phyloP scores from a whole-genome alignment of 305 asterid genomes.

The Fraxinus albicans region DNA sequence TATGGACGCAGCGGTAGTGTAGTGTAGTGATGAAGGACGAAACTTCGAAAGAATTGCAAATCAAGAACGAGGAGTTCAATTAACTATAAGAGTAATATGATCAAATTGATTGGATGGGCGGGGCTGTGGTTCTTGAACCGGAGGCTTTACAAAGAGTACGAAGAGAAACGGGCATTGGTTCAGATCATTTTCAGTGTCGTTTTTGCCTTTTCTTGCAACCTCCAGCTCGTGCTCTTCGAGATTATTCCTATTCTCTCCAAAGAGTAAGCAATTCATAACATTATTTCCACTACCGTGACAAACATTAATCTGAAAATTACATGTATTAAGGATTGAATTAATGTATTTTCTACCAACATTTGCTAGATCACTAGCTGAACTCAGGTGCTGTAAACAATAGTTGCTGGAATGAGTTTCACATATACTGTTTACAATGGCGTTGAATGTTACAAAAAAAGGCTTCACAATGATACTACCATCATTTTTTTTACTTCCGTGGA shows the following conservation, averaged over 20 bases:
- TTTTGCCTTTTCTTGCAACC: constrained; percentile 92
- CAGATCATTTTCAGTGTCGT: constrained; percentile 97
- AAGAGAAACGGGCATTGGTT: constrained; percentile 88
- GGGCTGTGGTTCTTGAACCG: constrained; percentile 93
- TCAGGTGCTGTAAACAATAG: background rate
- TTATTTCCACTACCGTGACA: background rate
- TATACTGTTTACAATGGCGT: background rate
- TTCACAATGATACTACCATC: background rate
- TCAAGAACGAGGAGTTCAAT: background rate
- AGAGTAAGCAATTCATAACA: constrained; percentile 44
- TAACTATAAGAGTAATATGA: background rate
- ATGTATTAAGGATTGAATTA: background rate
- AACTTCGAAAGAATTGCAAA: background rate
- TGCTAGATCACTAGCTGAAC: background rate
- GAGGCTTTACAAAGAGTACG: constrained; percentile 92
- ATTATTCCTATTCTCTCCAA: constrained; percentile 84
- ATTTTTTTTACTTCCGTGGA: background rate
- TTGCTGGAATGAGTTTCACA: background rate
- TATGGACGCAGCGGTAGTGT: background rate
- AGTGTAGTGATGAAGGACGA: background rate
- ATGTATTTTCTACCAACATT: background rate
- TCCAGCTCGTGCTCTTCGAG: constrained; percentile 93
- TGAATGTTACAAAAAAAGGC: background rate
- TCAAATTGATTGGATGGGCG: constrained; percentile 56
- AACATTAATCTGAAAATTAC: background rate